Evolutionary conservation across 176 grass and related monocot species (phyloP), one percentile per base, ranked within the genome.

Genomic region (Aegilops longissima): DNA sequence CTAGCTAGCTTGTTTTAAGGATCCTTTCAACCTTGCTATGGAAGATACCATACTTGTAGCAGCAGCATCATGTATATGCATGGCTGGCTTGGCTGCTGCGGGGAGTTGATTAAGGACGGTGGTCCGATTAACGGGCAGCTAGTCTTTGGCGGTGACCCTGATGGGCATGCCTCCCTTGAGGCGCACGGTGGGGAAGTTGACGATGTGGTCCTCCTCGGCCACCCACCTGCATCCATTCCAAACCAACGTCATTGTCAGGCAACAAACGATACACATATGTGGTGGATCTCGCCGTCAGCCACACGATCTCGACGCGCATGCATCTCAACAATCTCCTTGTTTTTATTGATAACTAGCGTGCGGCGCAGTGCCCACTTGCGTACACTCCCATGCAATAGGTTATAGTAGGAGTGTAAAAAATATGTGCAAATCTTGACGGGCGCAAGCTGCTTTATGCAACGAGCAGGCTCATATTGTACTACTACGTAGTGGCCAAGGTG

Each of bases 111-210:
- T 1, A 31, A 14, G 66, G 52, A 56, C 13, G 51, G 18, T 5
- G 5, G 51, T 8, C 20, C 7, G 56, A 9, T 3, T 8, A 1
- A 59, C 56, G 2, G 56, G 29, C 38, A 1, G 8, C 39, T 68
- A 68, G 24, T 83, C 76, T 79, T 83, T 94, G 83, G 30, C 70
- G 47, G 68, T 94, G 71, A 99, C 67, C 21, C 89, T 70, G 79
- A 96, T 91, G 42, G 97, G 97, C 94, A 99, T 94, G 56, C 94
- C 85, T 69, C 92, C 74, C 76, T 93, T 99, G 61, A 99, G 87
- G 20, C 97, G 90, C 69, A 99, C 97, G 30, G 97, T 99, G 59
- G 97, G 97, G 76, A 99, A 99, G 85, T 99, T 93, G 69, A 99
- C 88, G 70, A 99, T 91, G 47, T 86, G 92, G 89, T 99, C 97